These are phyloP conservation scores for Fragaria vesca DNA, from an alignment of 306 rosid genomes.

Conservation along the genomic window DNA sequence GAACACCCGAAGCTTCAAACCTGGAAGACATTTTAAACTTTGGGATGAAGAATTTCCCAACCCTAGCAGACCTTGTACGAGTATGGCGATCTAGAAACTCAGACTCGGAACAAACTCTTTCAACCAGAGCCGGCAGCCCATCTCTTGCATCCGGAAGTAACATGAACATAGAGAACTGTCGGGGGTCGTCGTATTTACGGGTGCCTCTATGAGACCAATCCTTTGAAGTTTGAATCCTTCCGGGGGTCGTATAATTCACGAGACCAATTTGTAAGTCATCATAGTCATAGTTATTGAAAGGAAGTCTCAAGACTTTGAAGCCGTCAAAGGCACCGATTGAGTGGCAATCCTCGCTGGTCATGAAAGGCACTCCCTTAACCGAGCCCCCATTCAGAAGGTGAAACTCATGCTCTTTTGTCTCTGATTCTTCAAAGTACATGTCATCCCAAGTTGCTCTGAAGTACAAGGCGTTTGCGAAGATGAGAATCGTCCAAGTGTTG, in stretches of 20 bases:
- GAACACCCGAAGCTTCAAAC: background rate
- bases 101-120: background rate
- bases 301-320: conserved; percentile 15
- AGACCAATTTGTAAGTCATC: background rate
- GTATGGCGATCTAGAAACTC: conserved; percentile 6
- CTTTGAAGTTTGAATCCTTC: no score
- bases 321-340: conserved; percentile 6
- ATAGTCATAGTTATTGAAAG: background rate
- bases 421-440: no score
- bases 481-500: background rate
- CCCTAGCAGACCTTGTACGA: accelerated
- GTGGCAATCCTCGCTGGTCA: conserved; percentile 8
- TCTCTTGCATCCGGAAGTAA: conserved; percentile 28
- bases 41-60: conserved; percentile 25
- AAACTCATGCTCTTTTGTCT: background rate
- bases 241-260: background rate
- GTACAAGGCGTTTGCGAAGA: conserved; percentile 24
- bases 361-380: background rate
- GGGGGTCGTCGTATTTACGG: background rate
- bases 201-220: no score
- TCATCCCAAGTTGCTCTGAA: background rate
- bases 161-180: conserved; percentile 19
- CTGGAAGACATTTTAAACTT: conserved; percentile 21
- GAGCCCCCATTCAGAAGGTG: conserved; percentile 20
- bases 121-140: conserved; percentile 4